These are phyloP conservation scores for Erythrobasidium hasegawianum DNA, from an alignment of 1,284 basidiomycete species.

Conservation along the genomic window DNA sequence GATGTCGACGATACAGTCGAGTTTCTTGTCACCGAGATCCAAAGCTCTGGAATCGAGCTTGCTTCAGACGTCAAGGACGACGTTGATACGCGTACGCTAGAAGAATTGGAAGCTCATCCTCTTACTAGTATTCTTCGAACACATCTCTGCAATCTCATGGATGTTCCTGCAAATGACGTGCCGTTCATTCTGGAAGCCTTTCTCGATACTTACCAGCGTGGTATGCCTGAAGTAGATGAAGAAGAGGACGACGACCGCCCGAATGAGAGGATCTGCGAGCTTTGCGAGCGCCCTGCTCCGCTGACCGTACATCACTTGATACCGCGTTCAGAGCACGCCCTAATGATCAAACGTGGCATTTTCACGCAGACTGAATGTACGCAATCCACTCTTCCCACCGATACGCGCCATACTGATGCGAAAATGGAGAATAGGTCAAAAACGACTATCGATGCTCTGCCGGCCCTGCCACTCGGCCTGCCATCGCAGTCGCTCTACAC, in stretches of 20 bases:
- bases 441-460: constrained; percentile 14
- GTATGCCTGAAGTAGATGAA: neutral
- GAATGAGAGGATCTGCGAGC: constrained; percentile 8
- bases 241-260: neutral
- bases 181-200: constrained; percentile 14
- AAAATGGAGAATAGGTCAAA: constrained; percentile 4
- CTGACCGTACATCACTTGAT: constrained; percentile 33
- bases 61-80: neutral
- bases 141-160: constrained; percentile 17
- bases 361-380: constrained; percentile 24
- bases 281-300: constrained; percentile 20
- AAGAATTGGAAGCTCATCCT: constrained; percentile 19
- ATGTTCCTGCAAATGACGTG: neutral
- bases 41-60: neutral
- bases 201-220: constrained; percentile 7
- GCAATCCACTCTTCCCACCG: neutral
- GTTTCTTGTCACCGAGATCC: constrained; percentile 12
- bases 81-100: neutral
- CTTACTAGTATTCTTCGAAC: constrained; percentile 10
- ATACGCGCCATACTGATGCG: neutral
- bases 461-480: constrained; percentile 25
- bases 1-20: constrained; percentile 16
- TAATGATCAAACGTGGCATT: constrained; percentile 20
- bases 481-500: constrained; percentile 15
- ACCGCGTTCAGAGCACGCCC: constrained; percentile 25